Percentiles rank a stretch among this genome's conserved stretches.
phyloP scores from a whole-genome alignment of 495 filamentous ascomycete species.

The Daldinia loculata region DNA sequence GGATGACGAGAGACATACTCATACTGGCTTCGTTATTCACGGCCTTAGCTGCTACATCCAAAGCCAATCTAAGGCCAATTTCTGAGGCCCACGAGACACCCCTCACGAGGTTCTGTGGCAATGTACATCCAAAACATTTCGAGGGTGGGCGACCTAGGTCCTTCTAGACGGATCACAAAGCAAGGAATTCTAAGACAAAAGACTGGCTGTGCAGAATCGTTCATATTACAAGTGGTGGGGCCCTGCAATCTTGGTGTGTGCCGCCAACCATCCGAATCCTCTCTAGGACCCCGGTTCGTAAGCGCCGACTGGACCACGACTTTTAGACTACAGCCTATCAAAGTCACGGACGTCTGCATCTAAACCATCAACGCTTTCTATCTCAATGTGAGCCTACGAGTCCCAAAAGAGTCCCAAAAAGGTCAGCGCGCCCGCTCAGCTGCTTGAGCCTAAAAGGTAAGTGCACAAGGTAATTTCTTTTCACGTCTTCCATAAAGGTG shows the following conservation, averaged over 20 bases:
- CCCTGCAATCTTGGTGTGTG: constrained; percentile 53
- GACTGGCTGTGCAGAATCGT: constrained; percentile 54
- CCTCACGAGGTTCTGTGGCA: constrained; percentile 53
- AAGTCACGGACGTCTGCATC: constrained; percentile 40
- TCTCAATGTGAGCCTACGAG: constrained; percentile 37
- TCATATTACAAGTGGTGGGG: constrained; percentile 56
- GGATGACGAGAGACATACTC: constrained; percentile 48
- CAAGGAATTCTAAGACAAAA: constrained; percentile 61
- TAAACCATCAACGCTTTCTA: constrained; percentile 44
- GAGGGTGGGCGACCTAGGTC: constrained; percentile 43
- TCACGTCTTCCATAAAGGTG: constrained; percentile 31
- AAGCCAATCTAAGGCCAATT: constrained; percentile 47
- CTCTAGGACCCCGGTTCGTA: constrained; percentile 54
- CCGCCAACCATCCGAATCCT: constrained; percentile 59
- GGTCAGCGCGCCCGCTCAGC: constrained; percentile 41
- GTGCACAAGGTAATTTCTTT: constrained; percentile 40
- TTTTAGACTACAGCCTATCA: constrained; percentile 58
- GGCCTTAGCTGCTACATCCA: constrained; percentile 41
- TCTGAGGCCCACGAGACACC: constrained; percentile 57
- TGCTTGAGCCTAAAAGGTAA: constrained; percentile 47
- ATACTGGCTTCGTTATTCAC: constrained; percentile 39
- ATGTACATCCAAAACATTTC: constrained; percentile 45
- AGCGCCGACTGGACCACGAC: constrained; percentile 61
- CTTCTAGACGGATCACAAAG: constrained; percentile 46
- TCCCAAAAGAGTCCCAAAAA: constrained; percentile 43